Evolutionary conservation across 352 stramenopile genomes (phyloP).

Genomic region (Pythium guiyangense): DNA sequence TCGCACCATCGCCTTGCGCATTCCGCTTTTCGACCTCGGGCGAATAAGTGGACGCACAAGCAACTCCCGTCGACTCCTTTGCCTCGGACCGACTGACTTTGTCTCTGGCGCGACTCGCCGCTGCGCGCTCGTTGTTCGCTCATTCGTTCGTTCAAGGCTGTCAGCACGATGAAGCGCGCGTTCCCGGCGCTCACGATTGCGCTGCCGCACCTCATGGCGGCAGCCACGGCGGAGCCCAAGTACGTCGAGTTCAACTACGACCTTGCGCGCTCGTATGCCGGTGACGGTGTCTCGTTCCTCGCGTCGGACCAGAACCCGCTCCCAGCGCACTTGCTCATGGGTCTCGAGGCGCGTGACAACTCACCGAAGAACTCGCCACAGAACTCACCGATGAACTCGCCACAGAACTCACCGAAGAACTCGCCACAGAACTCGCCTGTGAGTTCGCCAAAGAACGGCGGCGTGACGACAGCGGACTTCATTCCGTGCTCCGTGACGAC

Average conservation of each 20-base stretch:
- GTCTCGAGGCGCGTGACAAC: not conserved
- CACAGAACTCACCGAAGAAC: no score
- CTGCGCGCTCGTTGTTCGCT: no score
- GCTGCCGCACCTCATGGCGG: not conserved
- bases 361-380: no score
- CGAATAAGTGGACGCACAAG: no score
- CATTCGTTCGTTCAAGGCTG: not conserved
- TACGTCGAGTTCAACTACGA: slow-evolving; percentile 13
- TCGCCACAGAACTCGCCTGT: no score
- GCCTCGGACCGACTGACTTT: not conserved
- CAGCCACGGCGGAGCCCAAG: not conserved
- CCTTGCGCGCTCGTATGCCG: slow-evolving; percentile 7
- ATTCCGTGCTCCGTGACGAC: not conserved
- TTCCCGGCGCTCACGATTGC: not conserved
- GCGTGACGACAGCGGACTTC: no score
- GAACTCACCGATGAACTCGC: no score
- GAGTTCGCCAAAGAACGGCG: no score
- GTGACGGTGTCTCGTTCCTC: slow-evolving; percentile 9
- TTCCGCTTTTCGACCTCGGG: no score
- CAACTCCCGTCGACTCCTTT: no score
- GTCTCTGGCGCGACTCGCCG: not conserved
- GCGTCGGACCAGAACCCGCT: slow-evolving; percentile 1
- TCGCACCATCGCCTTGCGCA: no score
- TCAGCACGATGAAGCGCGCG: not conserved
- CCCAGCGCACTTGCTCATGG: slow-evolving; percentile 6